Base-by-base conservation (phyloP, 805 yeast genomes). In the Spathaspora hagerdaliae region DNA sequence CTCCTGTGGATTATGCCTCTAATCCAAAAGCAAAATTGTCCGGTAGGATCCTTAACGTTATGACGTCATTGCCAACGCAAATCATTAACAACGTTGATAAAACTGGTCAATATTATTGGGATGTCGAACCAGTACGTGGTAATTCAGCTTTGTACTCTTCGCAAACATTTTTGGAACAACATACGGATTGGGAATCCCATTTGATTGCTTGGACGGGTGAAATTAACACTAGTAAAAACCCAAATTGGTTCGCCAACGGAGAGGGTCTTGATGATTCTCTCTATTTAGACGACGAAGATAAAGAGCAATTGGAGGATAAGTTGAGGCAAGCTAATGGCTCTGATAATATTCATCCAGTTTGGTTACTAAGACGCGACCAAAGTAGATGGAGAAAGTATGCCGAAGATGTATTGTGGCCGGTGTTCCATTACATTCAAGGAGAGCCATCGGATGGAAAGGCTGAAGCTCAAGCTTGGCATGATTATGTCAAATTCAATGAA, bases 121-220 rank as follows among this genome's bases (percentile, higher is more conserved):
- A 74, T 43, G 78, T 83, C 36, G 77, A 74, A 44, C 81, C 83
- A 35, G 69, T 82, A 10, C 74, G 94, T 7, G 98, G 98, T 2
- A 87, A 87, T 56, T 82, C 94, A 8, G 95, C 97, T 0, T 67
- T 92, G 33, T 83, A 85, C 57, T 82, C 96, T 3, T 81, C 95
- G 13, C 78, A 87, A 49, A 74, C 77, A 48, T 83, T 78, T 57
- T 67, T 90, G 43, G 74, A 71, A 42, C 78, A 78, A 46, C 79
- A 81, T 39, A 78, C 91, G 0, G 78, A 82, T 19, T 92, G 97
- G 94, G 96, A 90, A 50, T 83, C 91, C 39, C 87, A 89, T 53
- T 67, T 88, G 42, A 82, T 94, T 42, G 97, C 89, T 1, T 94
- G 99, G 99, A 87, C 97, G 0, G 99, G 99, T 39, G 98, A 90